phyloP scores from a whole-genome alignment of 2,329 filamentous ascomycete genomes.

The Colletotrichum endophyticum region DNA sequence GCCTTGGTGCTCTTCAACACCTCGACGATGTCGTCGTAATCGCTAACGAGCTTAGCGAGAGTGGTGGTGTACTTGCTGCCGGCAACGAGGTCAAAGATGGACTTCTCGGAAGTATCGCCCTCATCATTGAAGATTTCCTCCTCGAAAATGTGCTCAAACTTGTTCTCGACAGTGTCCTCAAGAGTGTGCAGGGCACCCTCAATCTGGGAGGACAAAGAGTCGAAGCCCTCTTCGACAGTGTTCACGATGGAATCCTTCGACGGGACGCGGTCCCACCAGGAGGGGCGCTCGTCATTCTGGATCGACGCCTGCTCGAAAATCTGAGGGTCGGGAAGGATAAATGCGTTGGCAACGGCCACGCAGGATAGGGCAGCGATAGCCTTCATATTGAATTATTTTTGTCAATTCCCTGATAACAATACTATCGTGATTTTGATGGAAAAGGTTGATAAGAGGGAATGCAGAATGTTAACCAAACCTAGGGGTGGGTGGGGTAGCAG shows the following conservation, averaged over 20 bases:
- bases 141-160: slow-evolving; percentile 23
- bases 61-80: slow-evolving; percentile 77
- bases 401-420: neutral
- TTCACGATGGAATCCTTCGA: slow-evolving; percentile 38
- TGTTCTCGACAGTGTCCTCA: slow-evolving; percentile 30
- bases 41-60: slow-evolving; percentile 76
- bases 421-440: neutral
- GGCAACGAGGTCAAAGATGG: slow-evolving; percentile 82
- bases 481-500: neutral
- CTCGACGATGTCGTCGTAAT: slow-evolving; percentile 74
- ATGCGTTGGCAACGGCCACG: slow-evolving; percentile 52
- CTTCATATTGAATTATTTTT: slow-evolving; percentile 42
- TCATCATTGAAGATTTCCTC: slow-evolving; percentile 14
- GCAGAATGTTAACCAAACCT: neutral
- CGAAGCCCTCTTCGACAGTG: slow-evolving; percentile 34
- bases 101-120: slow-evolving; percentile 62
- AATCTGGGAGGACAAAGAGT: slow-evolving; percentile 23
- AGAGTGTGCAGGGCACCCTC: slow-evolving; percentile 36
- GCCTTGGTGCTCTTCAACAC: slow-evolving; percentile 75
- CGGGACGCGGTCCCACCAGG: slow-evolving; percentile 34
- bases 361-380: slow-evolving; percentile 51
- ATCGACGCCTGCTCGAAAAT: slow-evolving; percentile 46
- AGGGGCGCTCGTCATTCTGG: slow-evolving; percentile 30
- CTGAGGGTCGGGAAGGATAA: slow-evolving; percentile 57
- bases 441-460: neutral